Conservation (phyloP, 768 basidiomycete genomes). For the Leccinellum rugosiceps region DNA sequence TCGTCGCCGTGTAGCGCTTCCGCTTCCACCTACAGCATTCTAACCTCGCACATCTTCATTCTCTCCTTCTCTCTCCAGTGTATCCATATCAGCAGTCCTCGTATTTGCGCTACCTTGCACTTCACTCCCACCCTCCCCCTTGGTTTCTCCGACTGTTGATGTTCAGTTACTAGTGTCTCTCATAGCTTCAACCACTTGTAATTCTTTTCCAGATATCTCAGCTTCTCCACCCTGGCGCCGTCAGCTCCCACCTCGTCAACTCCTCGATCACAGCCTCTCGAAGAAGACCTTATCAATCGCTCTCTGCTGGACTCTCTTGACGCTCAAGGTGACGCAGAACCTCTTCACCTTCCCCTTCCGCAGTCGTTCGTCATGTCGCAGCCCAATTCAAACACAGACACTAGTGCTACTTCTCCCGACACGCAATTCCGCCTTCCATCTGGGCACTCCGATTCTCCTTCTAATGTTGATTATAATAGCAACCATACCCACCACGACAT, state of each 20-base stretch:
- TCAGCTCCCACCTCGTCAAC: slow-evolving; percentile 34
- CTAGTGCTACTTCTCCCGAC: slow-evolving; percentile 48
- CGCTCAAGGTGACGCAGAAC: slow-evolving; percentile 81
- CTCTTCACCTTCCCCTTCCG: slow-evolving; percentile 33
- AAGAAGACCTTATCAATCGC: slow-evolving; percentile 83
- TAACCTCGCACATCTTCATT: slow-evolving; percentile 24
- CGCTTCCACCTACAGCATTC: slow-evolving; percentile 28
- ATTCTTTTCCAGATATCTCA: slow-evolving; percentile 21
- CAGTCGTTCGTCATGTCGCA: slow-evolving; percentile 44
- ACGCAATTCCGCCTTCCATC: slow-evolving; percentile 49
- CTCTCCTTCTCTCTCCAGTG: slow-evolving; percentile 33
- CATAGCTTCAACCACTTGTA: slow-evolving; percentile 30
- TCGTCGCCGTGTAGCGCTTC: slow-evolving; percentile 28
- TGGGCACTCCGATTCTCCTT: slow-evolving; percentile 52
- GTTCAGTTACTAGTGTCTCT: slow-evolving; percentile 33
- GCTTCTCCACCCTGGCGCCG: slow-evolving; percentile 50
- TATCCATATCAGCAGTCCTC: slow-evolving; percentile 41
- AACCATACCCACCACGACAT: slow-evolving; percentile 36
- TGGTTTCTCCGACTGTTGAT: slow-evolving; percentile 41
- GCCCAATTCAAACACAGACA: slow-evolving; percentile 52
- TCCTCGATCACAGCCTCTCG: slow-evolving; percentile 35
- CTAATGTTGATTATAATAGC: slow-evolving; percentile 36
- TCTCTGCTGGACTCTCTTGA: slow-evolving; percentile 80
- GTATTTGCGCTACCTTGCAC: slow-evolving; percentile 34
- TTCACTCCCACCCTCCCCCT: slow-evolving; percentile 29